These are phyloP conservation scores for Wickerhamiella slavikovae DNA, from an alignment of 805 yeast genomes.

Conservation along the genomic window DNA sequence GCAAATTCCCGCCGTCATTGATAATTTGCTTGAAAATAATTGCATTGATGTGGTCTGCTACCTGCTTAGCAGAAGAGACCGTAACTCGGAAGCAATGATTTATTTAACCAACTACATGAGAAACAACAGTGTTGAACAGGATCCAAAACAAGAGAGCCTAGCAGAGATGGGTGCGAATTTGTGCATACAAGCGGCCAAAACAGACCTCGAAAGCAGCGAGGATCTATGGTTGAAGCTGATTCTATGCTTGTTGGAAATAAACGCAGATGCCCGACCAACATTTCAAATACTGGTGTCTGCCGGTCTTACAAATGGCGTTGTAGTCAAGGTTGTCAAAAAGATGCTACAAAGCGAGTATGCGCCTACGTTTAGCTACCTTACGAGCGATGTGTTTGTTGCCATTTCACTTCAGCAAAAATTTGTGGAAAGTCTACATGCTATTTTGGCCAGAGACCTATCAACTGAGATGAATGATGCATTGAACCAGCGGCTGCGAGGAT, in stretches of 20 bases:
- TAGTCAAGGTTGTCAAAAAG: neutral
- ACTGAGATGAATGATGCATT: constrained; percentile 26
- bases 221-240: neutral
- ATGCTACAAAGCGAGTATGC: neutral
- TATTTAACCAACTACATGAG: constrained; percentile 1
- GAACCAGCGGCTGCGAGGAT: constrained; percentile 31
- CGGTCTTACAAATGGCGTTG: neutral
- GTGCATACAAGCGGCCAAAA: neutral
- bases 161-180: neutral
- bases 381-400: neutral
- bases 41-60: constrained; percentile 14
- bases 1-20: constrained; percentile 14
- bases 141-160: neutral
- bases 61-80: no score
- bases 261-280: no score
- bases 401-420: neutral
- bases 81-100: constrained; percentile 23
- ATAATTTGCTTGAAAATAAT: constrained; percentile 9
- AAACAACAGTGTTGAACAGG: neutral
- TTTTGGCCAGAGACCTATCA: constrained; percentile 37
- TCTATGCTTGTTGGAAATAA: no score
- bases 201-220: neutral
- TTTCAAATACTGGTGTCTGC: no score
- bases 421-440: constrained; percentile 3
- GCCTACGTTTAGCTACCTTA: neutral